phyloP scores from a whole-genome alignment of 106 monocot genomes.

The Allium sativum region DNA sequence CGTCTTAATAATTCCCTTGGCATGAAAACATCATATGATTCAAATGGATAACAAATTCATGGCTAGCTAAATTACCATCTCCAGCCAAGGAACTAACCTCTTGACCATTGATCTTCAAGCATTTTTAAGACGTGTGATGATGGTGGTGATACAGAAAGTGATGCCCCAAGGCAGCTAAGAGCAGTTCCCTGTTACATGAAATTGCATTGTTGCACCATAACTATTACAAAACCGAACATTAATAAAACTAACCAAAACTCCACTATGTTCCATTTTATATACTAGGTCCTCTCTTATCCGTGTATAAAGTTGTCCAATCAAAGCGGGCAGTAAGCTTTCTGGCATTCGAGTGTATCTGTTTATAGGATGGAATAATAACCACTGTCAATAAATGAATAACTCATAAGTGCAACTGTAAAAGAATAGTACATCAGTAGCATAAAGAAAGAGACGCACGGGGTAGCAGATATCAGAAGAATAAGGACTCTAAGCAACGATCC shows the following conservation, averaged over 20 bases:
- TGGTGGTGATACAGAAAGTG: conserved; percentile 64
- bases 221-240: background rate
- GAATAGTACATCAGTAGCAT: conserved; percentile 1
- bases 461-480: conserved; percentile 57
- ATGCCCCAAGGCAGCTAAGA: conserved; percentile 61
- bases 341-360: conserved; percentile 82
- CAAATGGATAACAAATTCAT: too few relatives aligned
- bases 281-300: conserved; percentile 21
- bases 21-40: too few relatives aligned
- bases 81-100: conserved; percentile 27
- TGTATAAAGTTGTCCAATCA: conserved; percentile 23
- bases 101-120: conserved; percentile 35
- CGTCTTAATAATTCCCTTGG: too few relatives aligned
- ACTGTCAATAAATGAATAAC: background rate
- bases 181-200: conserved; percentile 41
- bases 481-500: conserved; percentile 42
- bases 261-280: conserved; percentile 30
- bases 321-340: conserved; percentile 37
- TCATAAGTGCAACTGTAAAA: conserved; percentile 1
- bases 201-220: conserved; percentile 10
- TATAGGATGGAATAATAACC: background rate
- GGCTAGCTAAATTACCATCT: too few relatives aligned
- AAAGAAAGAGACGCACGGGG: conserved; percentile 39
- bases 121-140: conserved; percentile 37
- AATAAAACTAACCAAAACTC: conserved; percentile 39